Percentiles rank a stretch among this genome's conserved stretches.
Evolutionary conservation across 2,329 filamentous ascomycete genomes (phyloP).

Genomic region (Magnaporthiopsis incrustans): DNA sequence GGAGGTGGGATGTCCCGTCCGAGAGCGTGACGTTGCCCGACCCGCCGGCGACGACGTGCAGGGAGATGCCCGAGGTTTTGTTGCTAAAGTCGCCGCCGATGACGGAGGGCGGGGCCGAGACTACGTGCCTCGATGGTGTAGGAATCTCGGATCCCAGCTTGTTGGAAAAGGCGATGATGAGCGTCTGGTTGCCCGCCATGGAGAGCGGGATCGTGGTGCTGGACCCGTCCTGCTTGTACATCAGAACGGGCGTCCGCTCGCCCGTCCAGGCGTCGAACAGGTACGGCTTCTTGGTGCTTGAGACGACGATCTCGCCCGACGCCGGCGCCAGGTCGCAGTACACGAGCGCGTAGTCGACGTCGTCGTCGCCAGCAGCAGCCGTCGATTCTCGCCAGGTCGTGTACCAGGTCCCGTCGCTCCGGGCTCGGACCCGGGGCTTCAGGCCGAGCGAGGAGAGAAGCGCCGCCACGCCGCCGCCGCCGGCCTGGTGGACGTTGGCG

Average conservation of each 20-base stretch:
- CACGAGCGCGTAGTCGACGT: slow-evolving; percentile 29
- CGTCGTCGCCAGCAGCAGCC: not conserved
- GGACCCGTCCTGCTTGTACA: slow-evolving; percentile 7
- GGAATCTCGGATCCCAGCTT: not conserved
- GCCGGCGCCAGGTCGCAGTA: slow-evolving; percentile 21
- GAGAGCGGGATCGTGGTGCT: slow-evolving; percentile 24
- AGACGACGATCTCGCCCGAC: not conserved
- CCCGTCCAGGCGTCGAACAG: slow-evolving; percentile 35
- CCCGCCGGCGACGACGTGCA: not conserved
- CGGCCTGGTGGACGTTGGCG: slow-evolving; percentile 26
- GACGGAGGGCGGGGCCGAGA: not conserved
- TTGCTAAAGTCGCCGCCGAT: too few relatives aligned
- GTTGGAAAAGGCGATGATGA: slow-evolving; percentile 21
- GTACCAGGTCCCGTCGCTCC: slow-evolving; percentile 24
- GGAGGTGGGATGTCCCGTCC: slow-evolving; percentile 1
- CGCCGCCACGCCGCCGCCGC: slow-evolving; percentile 20
- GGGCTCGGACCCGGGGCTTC: slow-evolving; percentile 20
- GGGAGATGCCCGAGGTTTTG: too few relatives aligned
- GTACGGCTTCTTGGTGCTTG: slow-evolving; percentile 7
- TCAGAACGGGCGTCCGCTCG: slow-evolving; percentile 19
- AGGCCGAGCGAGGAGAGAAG: slow-evolving; percentile 24
- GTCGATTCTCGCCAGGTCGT: slow-evolving; percentile 26
- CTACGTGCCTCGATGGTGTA: too few relatives aligned
- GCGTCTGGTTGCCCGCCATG: slow-evolving; percentile 30
- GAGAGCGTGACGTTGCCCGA: not conserved